These are phyloP conservation scores for Colletotrichum chrysophilum DNA, from an alignment of 2,329 filamentous ascomycete species.

Conservation along the genomic window DNA sequence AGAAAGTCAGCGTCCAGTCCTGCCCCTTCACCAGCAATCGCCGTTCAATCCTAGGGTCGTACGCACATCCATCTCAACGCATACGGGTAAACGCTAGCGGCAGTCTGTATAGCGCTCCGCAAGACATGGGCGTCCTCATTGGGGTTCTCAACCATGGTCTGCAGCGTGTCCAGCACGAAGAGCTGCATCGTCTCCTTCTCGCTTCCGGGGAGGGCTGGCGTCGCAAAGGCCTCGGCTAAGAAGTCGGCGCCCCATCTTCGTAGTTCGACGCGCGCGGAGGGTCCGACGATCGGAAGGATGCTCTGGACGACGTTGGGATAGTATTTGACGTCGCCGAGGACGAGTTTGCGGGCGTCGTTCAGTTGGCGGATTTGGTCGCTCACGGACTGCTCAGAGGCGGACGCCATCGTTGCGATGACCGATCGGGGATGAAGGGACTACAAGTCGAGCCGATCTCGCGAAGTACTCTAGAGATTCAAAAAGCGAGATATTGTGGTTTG, in stretches of 20 bases:
- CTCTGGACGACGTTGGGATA: slow-evolving; percentile 92
- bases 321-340: slow-evolving; percentile 83
- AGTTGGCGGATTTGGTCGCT: slow-evolving; percentile 85
- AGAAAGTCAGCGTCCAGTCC: slow-evolving; percentile 29
- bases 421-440: not conserved
- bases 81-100: slow-evolving; percentile 90
- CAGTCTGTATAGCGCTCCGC: slow-evolving; percentile 85
- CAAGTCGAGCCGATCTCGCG: not conserved
- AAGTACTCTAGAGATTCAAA: not conserved
- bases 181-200: slow-evolving; percentile 84
- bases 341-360: slow-evolving; percentile 87
- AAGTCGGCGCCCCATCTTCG: slow-evolving; percentile 97
- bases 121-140: slow-evolving; percentile 81
- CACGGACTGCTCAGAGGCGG: slow-evolving; percentile 55
- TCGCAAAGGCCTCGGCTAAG: slow-evolving; percentile 93
- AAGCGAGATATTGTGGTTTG: not conserved
- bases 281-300: slow-evolving; percentile 88
- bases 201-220: slow-evolving; percentile 77
- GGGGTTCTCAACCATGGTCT: slow-evolving; percentile 71
- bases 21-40: not conserved
- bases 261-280: slow-evolving; percentile 76
- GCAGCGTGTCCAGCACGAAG: slow-evolving; percentile 78
- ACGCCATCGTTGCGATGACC: slow-evolving; percentile 50
- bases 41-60: not conserved
- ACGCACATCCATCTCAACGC: slow-evolving; percentile 95